Evolutionary conservation across 495 filamentous ascomycete species (phyloP), one percentile per base, ranked within the genome.

Genomic region (Aspergillus ellipticus): DNA sequence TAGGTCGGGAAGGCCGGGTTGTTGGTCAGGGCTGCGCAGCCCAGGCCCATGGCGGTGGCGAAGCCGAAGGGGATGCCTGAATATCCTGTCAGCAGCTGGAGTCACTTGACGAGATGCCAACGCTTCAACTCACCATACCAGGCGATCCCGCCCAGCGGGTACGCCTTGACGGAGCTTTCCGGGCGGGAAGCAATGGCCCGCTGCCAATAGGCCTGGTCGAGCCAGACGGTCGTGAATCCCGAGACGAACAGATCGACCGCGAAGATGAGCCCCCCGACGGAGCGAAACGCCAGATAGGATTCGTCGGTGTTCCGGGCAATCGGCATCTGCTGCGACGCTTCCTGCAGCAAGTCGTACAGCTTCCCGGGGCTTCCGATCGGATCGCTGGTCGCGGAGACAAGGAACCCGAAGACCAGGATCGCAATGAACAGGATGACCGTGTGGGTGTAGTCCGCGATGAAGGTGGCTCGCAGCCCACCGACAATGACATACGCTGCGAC

Each of bases 271-370:
- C 66, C 74, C n/a, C 72, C 74, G 37, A 74, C 68, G 9, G 72
- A 77, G 13, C 66, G 74, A 64, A 83, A 77, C 4, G 80, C 73
- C n/a, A 84, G 65, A 62, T 80, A 82, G 3, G 73, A 78, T 6
- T 78, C 80, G 2, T 74, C 70, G 2, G 68, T 68, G 53, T 83
- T 84, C 10, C 77, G 68, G 0, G 66, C 66, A 6, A 83, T 70
- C 0, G 79, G 80, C 51, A 72, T 74, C 10, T 55, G 65, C 42
- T 58, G 26, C 6, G 73, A 75, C 0, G 80, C 80, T 31, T 74
- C 68, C 21, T 69, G 60, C 3, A 82, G 66, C 19, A 82, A 61
- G 17, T 79, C 74, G 59, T 81, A 83, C 45, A 82, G 61, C 35
- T 62, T 71, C 10, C 51, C 55, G 0, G 76, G 74, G 21, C 67